Percentiles rank a stretch among this genome's conserved stretches.
Evolutionary conservation across 257 asterid genomes (phyloP).

Genomic region (Nicotiana obtusifolia): DNA sequence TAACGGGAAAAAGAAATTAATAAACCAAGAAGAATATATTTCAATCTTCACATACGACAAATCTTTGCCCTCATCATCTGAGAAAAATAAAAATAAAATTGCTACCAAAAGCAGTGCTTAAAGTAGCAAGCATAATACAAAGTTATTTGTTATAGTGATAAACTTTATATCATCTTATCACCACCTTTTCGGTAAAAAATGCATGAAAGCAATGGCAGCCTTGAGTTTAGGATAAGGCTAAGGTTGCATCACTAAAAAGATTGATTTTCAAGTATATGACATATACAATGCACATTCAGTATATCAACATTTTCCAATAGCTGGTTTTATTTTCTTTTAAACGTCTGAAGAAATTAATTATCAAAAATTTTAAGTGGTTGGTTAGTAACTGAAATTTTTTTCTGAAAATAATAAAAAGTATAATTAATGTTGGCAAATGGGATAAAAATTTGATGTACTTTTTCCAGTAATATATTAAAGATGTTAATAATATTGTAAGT

Average conservation of each 20-base stretch:
- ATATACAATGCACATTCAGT: not conserved
- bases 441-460: not conserved
- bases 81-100: not conserved
- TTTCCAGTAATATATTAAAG: not conserved
- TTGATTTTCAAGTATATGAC: not conserved
- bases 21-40: not conserved
- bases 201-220: conserved; percentile 10
- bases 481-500: not conserved
- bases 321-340: not conserved
- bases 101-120: not conserved
- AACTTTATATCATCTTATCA: conserved; percentile 11
- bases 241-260: not conserved
- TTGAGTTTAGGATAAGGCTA: conserved; percentile 15
- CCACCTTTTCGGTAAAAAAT: conserved; percentile 7
- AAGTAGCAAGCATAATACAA: not conserved
- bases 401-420: not conserved
- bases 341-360: not conserved
- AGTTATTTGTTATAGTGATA: not conserved
- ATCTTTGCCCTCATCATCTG: not conserved
- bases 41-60: not conserved
- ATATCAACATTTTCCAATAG: not conserved
- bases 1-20: not conserved
- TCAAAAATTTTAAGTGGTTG: not conserved
- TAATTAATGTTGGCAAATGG: not conserved
- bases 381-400: not conserved